These are phyloP conservation scores for Dictyostelium firmibasis DNA, from an alignment of 78 protist genomes.

Conservation along the genomic window DNA sequence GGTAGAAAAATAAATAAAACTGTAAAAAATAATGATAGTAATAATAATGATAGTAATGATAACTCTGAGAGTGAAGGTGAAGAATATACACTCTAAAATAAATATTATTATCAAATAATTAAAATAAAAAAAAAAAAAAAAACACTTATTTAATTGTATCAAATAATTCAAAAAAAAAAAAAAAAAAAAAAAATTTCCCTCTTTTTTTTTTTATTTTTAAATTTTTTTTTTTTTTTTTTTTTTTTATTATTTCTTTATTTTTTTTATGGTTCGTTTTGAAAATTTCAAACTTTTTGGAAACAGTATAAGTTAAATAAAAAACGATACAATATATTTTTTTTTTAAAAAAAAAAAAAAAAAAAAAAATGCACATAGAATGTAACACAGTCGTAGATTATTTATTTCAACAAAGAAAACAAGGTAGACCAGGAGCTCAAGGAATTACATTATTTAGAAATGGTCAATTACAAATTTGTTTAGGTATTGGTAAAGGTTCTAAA, in stretches of 20 bases:
- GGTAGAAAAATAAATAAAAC: not conserved
- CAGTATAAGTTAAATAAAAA: too few relatives aligned
- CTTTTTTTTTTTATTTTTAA: too few relatives aligned
- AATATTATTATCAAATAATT: too few relatives aligned
- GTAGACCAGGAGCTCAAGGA: constrained; percentile 9
- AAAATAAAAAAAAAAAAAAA: not conserved
- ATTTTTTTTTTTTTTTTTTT: too few relatives aligned
- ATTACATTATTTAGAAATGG: not conserved
- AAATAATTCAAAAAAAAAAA: too few relatives aligned
- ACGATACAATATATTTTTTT: too few relatives aligned
- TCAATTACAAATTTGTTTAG: not conserved
- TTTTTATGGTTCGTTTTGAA: too few relatives aligned
- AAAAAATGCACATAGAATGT: constrained; percentile 46
- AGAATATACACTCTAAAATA: not conserved
- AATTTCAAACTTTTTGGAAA: too few relatives aligned
- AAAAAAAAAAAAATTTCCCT: too few relatives aligned
- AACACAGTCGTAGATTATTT: constrained; percentile 20
- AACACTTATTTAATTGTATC: not conserved
- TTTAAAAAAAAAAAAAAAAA: too few relatives aligned
- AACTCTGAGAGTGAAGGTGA: not conserved
- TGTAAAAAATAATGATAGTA: not conserved
- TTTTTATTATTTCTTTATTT: too few relatives aligned
- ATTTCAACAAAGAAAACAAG: constrained; percentile 28
- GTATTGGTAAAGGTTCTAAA: not conserved
- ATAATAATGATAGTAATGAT: not conserved